Base-by-base conservation (phyloP, 2,329 filamentous ascomycete species). In the Akanthomyces uredinophilus region DNA sequence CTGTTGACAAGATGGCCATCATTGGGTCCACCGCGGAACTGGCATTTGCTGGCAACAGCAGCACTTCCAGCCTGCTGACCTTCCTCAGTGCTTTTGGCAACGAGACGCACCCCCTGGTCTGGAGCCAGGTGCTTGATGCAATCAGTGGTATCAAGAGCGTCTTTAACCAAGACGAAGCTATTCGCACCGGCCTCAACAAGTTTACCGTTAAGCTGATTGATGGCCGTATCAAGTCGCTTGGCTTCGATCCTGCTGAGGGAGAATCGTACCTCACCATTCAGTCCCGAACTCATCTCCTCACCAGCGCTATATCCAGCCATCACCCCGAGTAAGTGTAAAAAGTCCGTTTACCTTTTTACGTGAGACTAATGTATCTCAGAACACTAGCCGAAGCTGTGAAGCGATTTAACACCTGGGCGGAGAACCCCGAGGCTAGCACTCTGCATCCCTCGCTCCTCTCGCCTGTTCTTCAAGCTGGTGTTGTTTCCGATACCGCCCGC, bases 1-100 rank as follows among this genome's bases (percentile, higher is more conserved):
- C 89, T 6, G 87, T 94, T 72, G 95, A 99, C 78, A 96, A 95
- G 79, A 96, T 98, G 69, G 91, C 92, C 46, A 85, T 97, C 58
- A 86, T 97, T 63, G 92, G 91, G 64, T 96, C 96, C 70, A 92
- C 94, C 22, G 90, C 90, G 52, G 92, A 95, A 56, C 84, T 98
- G 66, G 92, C 95, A 43, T 87, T 96, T 64, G 90, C 95, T 63
- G 95, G 95, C 24, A 86, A 95, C 71, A 88, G 89, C 55, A 91
- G 86, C 4, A 96, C 93, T 0, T 81, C 92, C 27, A 90, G 90
- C 10, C 81, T 99, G 14, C 79, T 99, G 35, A 87, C 90, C 14
- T 90, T 99, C 69, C 78, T 96, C 13, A 86, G 96, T 73, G 89
- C 90, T n/a, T 93, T 98, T 75, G 82, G 86, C 64, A 79, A 83